These are phyloP conservation scores for Diatrype stigma DNA, from an alignment of 2,329 filamentous ascomycete species.

Conservation along the genomic window DNA sequence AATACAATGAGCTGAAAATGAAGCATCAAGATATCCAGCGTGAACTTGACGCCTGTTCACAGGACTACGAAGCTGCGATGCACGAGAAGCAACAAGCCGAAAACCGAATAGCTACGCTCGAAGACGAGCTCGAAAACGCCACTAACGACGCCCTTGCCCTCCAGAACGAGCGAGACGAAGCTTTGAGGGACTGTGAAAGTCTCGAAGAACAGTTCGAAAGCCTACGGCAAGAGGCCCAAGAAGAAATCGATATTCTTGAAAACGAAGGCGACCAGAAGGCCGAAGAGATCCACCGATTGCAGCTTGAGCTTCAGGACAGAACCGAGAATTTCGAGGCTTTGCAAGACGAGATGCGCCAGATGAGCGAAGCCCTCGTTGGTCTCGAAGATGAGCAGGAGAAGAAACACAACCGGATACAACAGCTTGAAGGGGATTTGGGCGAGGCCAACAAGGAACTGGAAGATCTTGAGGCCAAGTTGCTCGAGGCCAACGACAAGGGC, in stretches of 20 bases:
- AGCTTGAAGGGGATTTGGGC: slow-evolving; percentile 76
- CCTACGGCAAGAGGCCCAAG: slow-evolving; percentile 59
- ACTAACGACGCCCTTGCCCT: slow-evolving; percentile 76
- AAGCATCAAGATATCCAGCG: slow-evolving; percentile 85
- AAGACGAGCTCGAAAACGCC: slow-evolving; percentile 75
- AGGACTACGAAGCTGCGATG: slow-evolving; percentile 73
- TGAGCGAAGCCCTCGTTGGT: slow-evolving; percentile 80
- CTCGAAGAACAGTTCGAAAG: slow-evolving; percentile 59
- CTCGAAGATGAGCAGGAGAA: slow-evolving; percentile 85
- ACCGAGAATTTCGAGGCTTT: slow-evolving; percentile 87
- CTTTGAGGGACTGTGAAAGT: slow-evolving; percentile 60
- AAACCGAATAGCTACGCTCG: slow-evolving; percentile 56
- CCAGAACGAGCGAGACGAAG: slow-evolving; percentile 82
- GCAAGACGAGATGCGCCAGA: slow-evolving; percentile 87
- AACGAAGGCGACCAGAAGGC: slow-evolving; percentile 69
- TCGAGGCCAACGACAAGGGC: slow-evolving; percentile 82
- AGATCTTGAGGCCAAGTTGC: slow-evolving; percentile 75
- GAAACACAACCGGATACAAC: slow-evolving; percentile 73
- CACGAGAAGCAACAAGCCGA: slow-evolving; percentile 59
- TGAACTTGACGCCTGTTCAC: slow-evolving; percentile 73
- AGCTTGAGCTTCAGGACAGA: slow-evolving; percentile 68
- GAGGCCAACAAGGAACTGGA: slow-evolving; percentile 86
- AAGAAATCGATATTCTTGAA: slow-evolving; percentile 63
- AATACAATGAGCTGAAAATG: slow-evolving; percentile 79
- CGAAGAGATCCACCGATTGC: slow-evolving; percentile 65